phyloP scores from a whole-genome alignment of 345 rosid species.

The Linum tenue region DNA sequence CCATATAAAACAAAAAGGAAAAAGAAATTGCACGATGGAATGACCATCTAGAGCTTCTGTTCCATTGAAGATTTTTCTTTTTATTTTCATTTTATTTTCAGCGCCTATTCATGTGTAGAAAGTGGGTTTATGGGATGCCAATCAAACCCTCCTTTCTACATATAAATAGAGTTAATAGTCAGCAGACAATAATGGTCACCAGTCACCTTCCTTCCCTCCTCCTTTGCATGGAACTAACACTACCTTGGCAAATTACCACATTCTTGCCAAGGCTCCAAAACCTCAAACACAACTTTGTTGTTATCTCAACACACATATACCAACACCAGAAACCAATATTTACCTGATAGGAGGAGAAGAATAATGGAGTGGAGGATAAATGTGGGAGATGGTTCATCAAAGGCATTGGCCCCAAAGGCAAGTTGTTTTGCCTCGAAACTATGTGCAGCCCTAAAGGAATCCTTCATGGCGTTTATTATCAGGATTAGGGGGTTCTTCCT shows the following conservation, averaged over 20 bases:
- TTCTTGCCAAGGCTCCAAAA: neutral
- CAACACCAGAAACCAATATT: neutral
- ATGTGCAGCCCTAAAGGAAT: slow-evolving; percentile 22
- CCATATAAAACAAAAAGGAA: slow-evolving; percentile 10
- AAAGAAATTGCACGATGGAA: slow-evolving; percentile 3
- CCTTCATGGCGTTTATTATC: slow-evolving; percentile 9
- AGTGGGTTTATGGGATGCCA: neutral
- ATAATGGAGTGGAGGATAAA: slow-evolving; percentile 38
- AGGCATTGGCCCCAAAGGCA: slow-evolving; percentile 26
- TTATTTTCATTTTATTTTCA: neutral
- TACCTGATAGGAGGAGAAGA: slow-evolving; percentile 4
- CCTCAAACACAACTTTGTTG: neutral
- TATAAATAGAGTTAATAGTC: neutral
- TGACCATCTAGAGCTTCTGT: slow-evolving; percentile 7
- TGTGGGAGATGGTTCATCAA: slow-evolving; percentile 30
- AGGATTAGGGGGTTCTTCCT: slow-evolving; percentile 23
- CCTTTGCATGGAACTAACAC: slow-evolving; percentile 13
- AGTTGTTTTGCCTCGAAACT: slow-evolving; percentile 10
- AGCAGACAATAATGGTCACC: neutral
- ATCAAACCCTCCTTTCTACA: neutral
- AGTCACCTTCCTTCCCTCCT: neutral
- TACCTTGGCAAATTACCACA: neutral
- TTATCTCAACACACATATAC: too few species aligned
- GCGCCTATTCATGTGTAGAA: neutral
- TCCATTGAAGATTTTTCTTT: neutral